Base-by-base conservation (phyloP, 371 early-diverging fungal genomes). In the Mycotypha africana region DNA sequence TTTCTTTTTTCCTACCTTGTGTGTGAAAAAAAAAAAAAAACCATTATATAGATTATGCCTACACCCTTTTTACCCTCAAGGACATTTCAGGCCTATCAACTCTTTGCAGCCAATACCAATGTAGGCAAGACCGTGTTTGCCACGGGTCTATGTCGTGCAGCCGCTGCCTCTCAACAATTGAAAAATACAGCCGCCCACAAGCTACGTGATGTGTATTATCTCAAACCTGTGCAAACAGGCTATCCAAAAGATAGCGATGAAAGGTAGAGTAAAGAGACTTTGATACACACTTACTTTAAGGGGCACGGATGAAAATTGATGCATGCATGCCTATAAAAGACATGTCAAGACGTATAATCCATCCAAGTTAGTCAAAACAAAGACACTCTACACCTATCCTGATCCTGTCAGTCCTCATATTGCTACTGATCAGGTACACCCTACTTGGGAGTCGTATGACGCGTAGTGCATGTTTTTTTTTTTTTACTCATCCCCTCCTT, bases 201-300 rank as follows among this genome's bases (percentile, higher is more conserved):
- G 28, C 8, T 8, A 8, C 63, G 62, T 3, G 66, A 75, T 37
- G 82, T 82, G 0, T 76, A 73, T 40, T 89, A 88, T 51, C 32
- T 89, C 30, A 91, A 91, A 44, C 92, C 92, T 2, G 81, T 89
- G 2, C 92, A 91, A 57, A 91, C 92, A 1, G 92, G 89, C 2
- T 91, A 76, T 59, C 89, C 92, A 4, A 70, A 62, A 2, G 89
- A 89, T 60, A 81, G 83, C 34, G 92, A 91, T 62, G 81, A 82
- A 45, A 79, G 86, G 81, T 81, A 65, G 16, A 45, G 4, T 11
- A 34, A 16, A 19, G 32, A 25, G 15, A 32, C 4, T 16, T 14
- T 4, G 3, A 36, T 17, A 14, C 23, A 43, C n/a, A 21, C 15
- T 35, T 28, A 10, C 32, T 34, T n/a, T 4, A 33, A 33, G 6